Evolutionary conservation across 805 yeast genomes (phyloP).

Genomic region (Candida sithepensis): DNA sequence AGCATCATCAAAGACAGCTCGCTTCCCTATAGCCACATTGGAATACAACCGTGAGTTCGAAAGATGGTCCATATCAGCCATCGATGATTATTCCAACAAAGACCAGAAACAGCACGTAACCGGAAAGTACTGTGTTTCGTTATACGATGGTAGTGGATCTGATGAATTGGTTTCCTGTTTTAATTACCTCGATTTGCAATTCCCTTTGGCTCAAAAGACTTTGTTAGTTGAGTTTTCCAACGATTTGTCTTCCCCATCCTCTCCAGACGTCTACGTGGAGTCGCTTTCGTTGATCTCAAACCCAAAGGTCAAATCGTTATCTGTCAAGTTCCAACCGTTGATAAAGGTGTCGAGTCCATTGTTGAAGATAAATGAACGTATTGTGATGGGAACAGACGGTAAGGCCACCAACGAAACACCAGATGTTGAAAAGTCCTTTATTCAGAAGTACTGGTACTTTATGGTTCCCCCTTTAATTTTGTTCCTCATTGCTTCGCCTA

Average conservation of each 20-base stretch:
- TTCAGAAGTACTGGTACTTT: conserved; percentile 63
- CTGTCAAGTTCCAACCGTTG: conserved; percentile 7
- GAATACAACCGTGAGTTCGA: background rate
- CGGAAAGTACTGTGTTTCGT: conserved; percentile 19
- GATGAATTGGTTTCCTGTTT: conserved; percentile 15
- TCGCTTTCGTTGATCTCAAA: conserved; percentile 12
- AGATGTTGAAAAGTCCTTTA: conserved; percentile 38
- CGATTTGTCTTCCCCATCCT: background rate
- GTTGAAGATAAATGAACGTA: conserved; percentile 6
- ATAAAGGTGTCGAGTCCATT: conserved; percentile 10
- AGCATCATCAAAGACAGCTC: conserved; percentile 3
- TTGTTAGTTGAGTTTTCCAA: conserved; percentile 10
- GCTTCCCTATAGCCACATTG: conserved; percentile 8
- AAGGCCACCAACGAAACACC: conserved; percentile 4
- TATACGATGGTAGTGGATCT: conserved; percentile 3
- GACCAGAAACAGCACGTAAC: background rate
- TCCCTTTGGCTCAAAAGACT: conserved; percentile 17
- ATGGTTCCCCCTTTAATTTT: conserved; percentile 48
- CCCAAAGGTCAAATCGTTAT: background rate
- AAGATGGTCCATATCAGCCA: conserved; percentile 6
- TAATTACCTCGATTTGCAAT: conserved; percentile 18
- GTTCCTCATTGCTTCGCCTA: conserved; percentile 27
- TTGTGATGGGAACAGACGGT: conserved; percentile 9
- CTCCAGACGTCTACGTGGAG: conserved; percentile 3
- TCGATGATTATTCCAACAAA: background rate